Base-by-base conservation (phyloP, 148 eudicot species). In the Agrostemma githago region DNA sequence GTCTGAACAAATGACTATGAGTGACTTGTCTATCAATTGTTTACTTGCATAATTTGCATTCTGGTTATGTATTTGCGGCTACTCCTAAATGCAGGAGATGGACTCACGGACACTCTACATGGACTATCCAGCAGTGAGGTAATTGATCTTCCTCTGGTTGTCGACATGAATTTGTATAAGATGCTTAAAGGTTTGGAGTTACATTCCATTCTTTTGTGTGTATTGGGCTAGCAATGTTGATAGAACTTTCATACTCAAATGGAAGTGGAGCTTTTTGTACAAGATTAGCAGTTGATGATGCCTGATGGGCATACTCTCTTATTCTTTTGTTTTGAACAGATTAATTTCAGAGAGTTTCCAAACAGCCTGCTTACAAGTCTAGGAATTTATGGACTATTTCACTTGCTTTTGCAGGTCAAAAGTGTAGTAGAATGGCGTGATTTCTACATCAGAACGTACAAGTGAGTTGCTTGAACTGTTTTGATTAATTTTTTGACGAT, bases 371-470 rank as follows among this genome's bases (percentile, higher is more conserved):
- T 11, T 56, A 38, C 9, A 19, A 66, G 68, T 43, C 72, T 57
- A 34, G 69, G 75, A 57, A 53, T 74, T 34, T 44, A 65, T 71
- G 6, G 43, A 40, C 17, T 56, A 20, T 26, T 69, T 72, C 26
- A 60, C 78, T 48, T 71, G 51, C 21, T 67, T 40, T 17, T 85
- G 70, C 84, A 92, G 97, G 93, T 92, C 53, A 95, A 95, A 84
- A 86, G 96, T 82, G 73, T 95, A 54, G 89, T 95, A 37, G 99
- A 95, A 40, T 95, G 99, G 99, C 79, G 96, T 70, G 96, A 83
- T 77, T 95, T 95, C 88, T 95, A 87, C 84, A 16, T 51, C 72
- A 85, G 82, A 72, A 90, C 88, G 2, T 95, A 95, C 74, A 87
- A 68, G 91, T 91, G 75, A 87, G 94, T 82, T 76, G 21, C 73